Conservation (phyloP, 2,329 filamentous ascomycete species). For the Ascosphaera acerosa region DNA sequence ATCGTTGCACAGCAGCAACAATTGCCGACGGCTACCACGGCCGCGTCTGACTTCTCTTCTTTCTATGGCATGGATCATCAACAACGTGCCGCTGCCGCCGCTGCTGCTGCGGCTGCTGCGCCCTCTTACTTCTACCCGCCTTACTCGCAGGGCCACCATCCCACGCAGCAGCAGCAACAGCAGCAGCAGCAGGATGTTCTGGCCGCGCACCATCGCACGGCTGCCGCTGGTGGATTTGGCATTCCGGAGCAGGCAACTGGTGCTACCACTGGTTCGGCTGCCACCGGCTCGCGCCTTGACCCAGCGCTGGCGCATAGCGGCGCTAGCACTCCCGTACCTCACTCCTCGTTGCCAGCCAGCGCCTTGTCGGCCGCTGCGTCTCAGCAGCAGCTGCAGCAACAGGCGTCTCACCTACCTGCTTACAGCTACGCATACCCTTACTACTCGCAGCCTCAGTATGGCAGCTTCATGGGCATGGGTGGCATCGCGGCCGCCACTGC, state of each 20-base stretch:
- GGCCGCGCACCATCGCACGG: no score
- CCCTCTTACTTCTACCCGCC: no score
- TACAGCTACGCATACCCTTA: constrained; percentile 36
- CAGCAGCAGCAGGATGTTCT: no score
- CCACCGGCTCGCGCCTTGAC: constrained; percentile 32
- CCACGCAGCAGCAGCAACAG: no score
- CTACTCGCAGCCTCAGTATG: constrained; percentile 36
- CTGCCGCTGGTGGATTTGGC: no score
- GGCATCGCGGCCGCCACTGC: no score
- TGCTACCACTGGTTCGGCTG: constrained; percentile 48
- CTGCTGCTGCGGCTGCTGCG: no score
- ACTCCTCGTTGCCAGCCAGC: constrained; percentile 38
- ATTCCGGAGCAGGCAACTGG: constrained; percentile 60
- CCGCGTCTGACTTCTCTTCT: constrained; percentile 51
- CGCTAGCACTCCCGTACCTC: constrained; percentile 73
- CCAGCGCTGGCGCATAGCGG: constrained; percentile 64
- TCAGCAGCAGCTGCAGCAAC: constrained; percentile 25
- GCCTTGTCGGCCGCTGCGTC: constrained; percentile 28
- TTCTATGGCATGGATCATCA: constrained; percentile 62
- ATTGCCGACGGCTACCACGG: constrained; percentile 30
- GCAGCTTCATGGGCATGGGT: no score
- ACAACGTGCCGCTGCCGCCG: constrained; percentile 47
- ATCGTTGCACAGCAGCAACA: no score
- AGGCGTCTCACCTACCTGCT: constrained; percentile 26
- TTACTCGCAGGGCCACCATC: no score